Conservation (phyloP, 1,284 basidiomycete genomes). For the Boletus smithii region DNA sequence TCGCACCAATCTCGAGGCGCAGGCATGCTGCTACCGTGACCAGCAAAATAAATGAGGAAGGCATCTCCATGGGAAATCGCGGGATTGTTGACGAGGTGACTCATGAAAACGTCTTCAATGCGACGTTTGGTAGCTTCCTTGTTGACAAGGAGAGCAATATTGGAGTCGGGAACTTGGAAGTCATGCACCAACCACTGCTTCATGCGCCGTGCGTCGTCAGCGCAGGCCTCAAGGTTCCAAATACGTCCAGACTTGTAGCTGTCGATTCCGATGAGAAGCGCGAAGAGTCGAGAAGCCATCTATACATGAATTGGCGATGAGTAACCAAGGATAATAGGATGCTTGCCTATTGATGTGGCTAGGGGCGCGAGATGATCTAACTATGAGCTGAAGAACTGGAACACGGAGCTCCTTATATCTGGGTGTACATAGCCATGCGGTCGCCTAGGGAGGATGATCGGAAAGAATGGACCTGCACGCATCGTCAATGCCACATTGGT, state of each 20-base stretch:
- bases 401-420: constrained; percentile 24
- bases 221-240: constrained; percentile 61
- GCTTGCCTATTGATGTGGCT: constrained; percentile 8
- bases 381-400: neutral
- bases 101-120: constrained; percentile 57
- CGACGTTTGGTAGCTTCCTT: constrained; percentile 54
- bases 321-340: neutral
- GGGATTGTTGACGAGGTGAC: constrained; percentile 57
- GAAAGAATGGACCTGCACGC: constrained; percentile 1
- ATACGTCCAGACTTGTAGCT: constrained; percentile 59
- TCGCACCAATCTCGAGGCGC: constrained; percentile 58
- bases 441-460: neutral
- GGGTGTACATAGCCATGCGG: constrained; percentile 11
- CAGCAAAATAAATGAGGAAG: constrained; percentile 65
- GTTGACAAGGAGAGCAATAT: constrained; percentile 55
- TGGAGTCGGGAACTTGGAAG: constrained; percentile 54
- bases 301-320: constrained; percentile 14
- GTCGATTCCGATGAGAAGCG: constrained; percentile 62
- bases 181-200: constrained; percentile 53
- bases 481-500: constrained; percentile 6
- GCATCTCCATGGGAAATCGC: constrained; percentile 57
- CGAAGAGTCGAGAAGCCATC: constrained; percentile 53
- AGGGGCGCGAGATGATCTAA: constrained; percentile 10
- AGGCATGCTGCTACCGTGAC: constrained; percentile 55
- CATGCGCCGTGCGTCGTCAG: constrained; percentile 56